Conservation (phyloP, 495 filamentous ascomycete genomes). For the Neurospora sp. region DNA sequence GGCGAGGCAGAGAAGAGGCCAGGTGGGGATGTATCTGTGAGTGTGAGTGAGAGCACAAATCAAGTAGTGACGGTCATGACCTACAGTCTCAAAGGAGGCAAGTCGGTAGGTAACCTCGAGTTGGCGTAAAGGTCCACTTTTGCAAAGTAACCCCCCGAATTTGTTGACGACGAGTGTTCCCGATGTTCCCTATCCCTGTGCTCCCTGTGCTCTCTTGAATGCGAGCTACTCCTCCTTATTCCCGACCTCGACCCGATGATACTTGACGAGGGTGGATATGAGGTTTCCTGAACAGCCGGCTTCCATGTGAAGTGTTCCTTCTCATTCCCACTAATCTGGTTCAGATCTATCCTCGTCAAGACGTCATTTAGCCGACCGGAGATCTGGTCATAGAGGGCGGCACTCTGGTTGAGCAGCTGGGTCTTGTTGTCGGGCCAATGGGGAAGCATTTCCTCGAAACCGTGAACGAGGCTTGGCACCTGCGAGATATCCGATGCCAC, state of each 20-base stretch:
- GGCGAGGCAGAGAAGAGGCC: conserved; percentile 61
- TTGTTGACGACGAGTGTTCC: conserved; percentile 24
- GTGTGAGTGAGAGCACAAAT: conserved; percentile 1
- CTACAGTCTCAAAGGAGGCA: conserved; percentile 57
- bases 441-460: conserved; percentile 26
- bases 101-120: conserved; percentile 56
- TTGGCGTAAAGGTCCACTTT: conserved; percentile 74
- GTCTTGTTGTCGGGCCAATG: conserved; percentile 26
- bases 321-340: conserved; percentile 53
- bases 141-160: conserved; percentile 51
- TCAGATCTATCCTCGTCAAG: conserved; percentile 59
- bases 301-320: conserved; percentile 43
- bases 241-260: neutral
- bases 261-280: neutral
- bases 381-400: conserved; percentile 47
- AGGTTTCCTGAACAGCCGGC: conserved; percentile 12
- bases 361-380: conserved; percentile 49
- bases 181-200: conserved; percentile 27
- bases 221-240: conserved; percentile 8
- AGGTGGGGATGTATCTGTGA: conserved; percentile 54
- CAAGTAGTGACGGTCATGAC: conserved; percentile 12
- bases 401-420: conserved; percentile 34
- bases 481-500: conserved; percentile 25
- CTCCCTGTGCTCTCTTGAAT: neutral
- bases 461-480: conserved; percentile 16